Evolutionary conservation across 2,329 filamentous ascomycete species (phyloP), one percentile per base, ranked within the genome.

Genomic region (Fusarium bactridioides): DNA sequence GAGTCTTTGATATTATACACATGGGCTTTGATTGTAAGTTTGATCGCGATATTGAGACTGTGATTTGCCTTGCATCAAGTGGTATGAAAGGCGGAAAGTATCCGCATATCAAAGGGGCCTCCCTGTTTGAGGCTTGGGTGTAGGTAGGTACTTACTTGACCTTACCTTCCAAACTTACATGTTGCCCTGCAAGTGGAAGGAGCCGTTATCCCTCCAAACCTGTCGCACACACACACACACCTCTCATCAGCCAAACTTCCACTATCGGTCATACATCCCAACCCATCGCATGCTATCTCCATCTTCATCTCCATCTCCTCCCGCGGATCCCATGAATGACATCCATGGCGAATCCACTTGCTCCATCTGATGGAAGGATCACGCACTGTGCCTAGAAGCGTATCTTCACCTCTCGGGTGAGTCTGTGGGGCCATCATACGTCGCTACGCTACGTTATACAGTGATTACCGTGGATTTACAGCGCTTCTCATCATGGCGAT

Each of bases 321-420:
- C 54, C 48, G 66, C 67, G 66, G 54, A 70, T 66, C 66, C 66
- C 48, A 67, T 56, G 43, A 59, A 67, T 73, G 54, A 56, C 70
- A 72, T 67, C 70, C 70, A 67, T 67, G 61, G 41, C 64, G 48
- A 56, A 50, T 53, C 69, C 66, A 70, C 61, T 61, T 47, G 13
- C 47, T 57, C 53, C 66, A 53, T 66, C 55, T 50, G 50, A 33
- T 55, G 45, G 41, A 48, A 27, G 60, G 58, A 53, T 50, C 50
- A 61, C 57, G 51, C 56, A 62, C 67, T 65, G 70, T 70, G 54
- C 40, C 33, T 43, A 18, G 31, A 48, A 37, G 43, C 19, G 40
- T 31, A 63, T 50, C 44, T 57, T 58, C 43, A 51, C 55, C 55
- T 54, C 23, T 54, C 35, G 44, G 56, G 40, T 45, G 19, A 51